Evolutionary conservation across 148 eudicot species (phyloP).

Genomic region (Fagopyrum homotropicum): DNA sequence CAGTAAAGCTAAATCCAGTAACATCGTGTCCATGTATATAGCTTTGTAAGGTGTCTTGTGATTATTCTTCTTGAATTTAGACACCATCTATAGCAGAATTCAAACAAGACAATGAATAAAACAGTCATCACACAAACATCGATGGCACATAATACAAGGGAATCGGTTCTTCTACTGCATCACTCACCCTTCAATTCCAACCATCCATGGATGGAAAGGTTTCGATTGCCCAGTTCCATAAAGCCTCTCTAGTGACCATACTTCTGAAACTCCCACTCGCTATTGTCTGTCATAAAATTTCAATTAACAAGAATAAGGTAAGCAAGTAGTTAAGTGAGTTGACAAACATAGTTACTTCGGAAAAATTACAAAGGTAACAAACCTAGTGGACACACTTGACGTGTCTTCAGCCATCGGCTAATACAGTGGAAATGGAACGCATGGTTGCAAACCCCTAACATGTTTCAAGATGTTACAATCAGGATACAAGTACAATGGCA

Average conservation of each 20-base stretch:
- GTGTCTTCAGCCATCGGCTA: conserved; percentile 86
- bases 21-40: too few species aligned
- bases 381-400: conserved; percentile 87
- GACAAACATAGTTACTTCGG: too few species aligned
- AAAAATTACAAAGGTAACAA: conserved; percentile 2
- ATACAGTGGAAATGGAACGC: conserved; percentile 88
- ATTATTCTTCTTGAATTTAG: too few species aligned
- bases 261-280: neutral
- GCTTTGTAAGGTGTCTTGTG: too few species aligned
- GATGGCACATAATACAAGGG: neutral
- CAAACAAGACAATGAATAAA: too few species aligned
- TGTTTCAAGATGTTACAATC: neutral
- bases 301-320: too few species aligned
- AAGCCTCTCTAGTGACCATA: neutral
- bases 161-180: neutral
- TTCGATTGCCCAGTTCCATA: neutral
- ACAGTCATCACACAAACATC: neutral
- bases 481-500: neutral
- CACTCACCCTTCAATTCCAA: neutral
- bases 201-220: neutral
- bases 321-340: too few species aligned
- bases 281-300: neutral
- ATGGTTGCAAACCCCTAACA: conserved; percentile 57
- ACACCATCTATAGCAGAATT: too few species aligned
- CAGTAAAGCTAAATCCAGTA: too few species aligned